These are phyloP conservation scores for Clitoria ternatea DNA, from an alignment of 306 rosid species.

Conservation along the genomic window DNA sequence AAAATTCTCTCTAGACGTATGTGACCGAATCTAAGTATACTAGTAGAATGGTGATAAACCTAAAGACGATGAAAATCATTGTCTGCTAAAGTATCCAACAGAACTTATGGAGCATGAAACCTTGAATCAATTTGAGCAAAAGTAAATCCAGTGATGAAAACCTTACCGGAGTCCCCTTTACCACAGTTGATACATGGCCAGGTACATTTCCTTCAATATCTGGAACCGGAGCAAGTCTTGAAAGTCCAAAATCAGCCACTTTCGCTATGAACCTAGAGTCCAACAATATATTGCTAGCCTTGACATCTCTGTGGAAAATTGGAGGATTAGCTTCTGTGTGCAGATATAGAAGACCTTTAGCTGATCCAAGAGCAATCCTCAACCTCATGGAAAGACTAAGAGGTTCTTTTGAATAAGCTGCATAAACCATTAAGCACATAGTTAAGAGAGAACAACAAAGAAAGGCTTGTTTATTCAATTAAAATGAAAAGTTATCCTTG, in stretches of 20 bases:
- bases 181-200: conserved; percentile 76
- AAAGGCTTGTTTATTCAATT: background rate
- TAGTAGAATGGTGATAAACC: background rate
- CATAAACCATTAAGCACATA: conserved; percentile 11
- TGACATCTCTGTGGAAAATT: conserved; percentile 87
- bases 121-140: background rate
- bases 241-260: conserved; percentile 98
- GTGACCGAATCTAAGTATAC: background rate
- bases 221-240: conserved; percentile 89
- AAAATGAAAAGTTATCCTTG: background rate
- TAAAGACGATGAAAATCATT: background rate
- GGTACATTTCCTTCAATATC: conserved; percentile 67
- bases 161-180: conserved; percentile 93
- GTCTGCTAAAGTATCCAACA: background rate
- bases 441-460: conserved; percentile 1
- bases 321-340: conserved; percentile 98
- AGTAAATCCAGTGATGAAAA: conserved; percentile 12
- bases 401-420: conserved; percentile 54
- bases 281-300: conserved; percentile 86
- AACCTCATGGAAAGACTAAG: conserved; percentile 62
- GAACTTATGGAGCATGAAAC: background rate
- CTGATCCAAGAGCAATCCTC: conserved; percentile 66
- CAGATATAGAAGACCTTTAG: conserved; percentile 85
- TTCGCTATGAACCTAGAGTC: conserved; percentile 63
- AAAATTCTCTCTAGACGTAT: background rate